Base-by-base conservation (phyloP, 1,284 basidiomycete genomes). In the Rhizoctonia solani region DNA sequence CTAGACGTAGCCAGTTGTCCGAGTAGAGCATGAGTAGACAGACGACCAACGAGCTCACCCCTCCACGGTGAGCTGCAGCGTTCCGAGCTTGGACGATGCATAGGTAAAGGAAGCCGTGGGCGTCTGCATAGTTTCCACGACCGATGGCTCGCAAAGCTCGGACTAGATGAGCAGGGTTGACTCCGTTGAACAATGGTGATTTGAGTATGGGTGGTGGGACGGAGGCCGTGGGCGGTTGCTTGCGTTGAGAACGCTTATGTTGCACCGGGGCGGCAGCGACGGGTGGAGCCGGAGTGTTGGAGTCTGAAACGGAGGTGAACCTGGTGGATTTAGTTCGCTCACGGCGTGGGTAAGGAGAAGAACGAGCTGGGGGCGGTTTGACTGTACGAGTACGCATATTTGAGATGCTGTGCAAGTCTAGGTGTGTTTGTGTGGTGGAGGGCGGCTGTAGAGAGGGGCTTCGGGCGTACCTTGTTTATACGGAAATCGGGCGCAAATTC, bases 1-100 rank as follows among this genome's bases (percentile, higher is more conserved):
- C 58, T 6, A 61, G 58, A 49, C 58, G 58, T 29, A 61, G 19
- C 58, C 58, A 63, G 47, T 63, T 63, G 47, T 63, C 58, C 32
- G 58, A 63, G 34, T 63, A 63, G 1, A 63, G 47, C 58, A 63
- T 63, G 34, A 63, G 58, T 34, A 63, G 27, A 41, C 46, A 63
- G 19, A 63, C 58, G 8, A 63, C 58, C 16, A 47, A n/a, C 34
- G 58, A n/a, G 46, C 58, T 63, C 8, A 42, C 47, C 14, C 47
- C 46, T 50, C 58, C 58, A 37, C 46, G 58, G 23, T 5, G 13
- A 13, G 47, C 30, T n/a, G 58, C 58, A 4, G 46, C 58, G 29
- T 41, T 46, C 6, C 58, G 58, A 13, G 58, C 58, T n/a, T 63
- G 58, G 16, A 32, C 14, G 23, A 63, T 52, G 14, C 58, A 63